A percentile compares a stretch with the other conserved stretches of the same genome.
Conservation (phyloP, 768 basidiomycete species). For the Tulasnella sp. region DNA sequence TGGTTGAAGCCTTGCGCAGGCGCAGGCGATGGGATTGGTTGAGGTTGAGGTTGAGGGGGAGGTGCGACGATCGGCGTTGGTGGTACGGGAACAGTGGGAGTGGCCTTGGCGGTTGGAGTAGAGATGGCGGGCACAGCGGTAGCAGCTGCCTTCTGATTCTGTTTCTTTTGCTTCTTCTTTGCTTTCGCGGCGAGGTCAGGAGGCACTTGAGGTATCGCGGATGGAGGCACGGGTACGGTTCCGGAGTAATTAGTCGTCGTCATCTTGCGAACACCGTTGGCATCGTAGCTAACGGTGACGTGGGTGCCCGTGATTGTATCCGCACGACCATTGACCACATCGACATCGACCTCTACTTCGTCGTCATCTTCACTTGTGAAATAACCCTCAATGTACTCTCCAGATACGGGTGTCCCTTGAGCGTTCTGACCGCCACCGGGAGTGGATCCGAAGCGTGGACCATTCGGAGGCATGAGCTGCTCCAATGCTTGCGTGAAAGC, state of each 20-base stretch:
- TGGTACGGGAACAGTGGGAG: slow-evolving; percentile 21
- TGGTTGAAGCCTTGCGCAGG: too few species aligned
- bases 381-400: slow-evolving; percentile 26
- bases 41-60: slow-evolving; percentile 21
- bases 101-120: slow-evolving; percentile 25
- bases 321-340: slow-evolving; percentile 14
- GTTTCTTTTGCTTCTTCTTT: slow-evolving; percentile 43
- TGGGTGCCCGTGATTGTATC: slow-evolving; percentile 7
- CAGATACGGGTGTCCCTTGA: not conserved
- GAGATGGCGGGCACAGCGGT: slow-evolving; percentile 24
- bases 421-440: not conserved
- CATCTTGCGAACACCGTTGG: slow-evolving; percentile 13
- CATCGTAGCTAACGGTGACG: slow-evolving; percentile 17
- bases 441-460: slow-evolving; percentile 19
- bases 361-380: slow-evolving; percentile 32
- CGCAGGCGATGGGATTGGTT: slow-evolving; percentile 21
- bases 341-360: slow-evolving; percentile 34
- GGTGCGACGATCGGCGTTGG: slow-evolving; percentile 20
- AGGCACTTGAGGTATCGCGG: not conserved
- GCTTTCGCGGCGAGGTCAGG: slow-evolving; percentile 20
- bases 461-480: slow-evolving; percentile 28
- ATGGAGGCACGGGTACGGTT: not conserved
- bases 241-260: not conserved
- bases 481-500: slow-evolving; percentile 42
- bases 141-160: slow-evolving; percentile 28